Evolutionary conservation across 495 filamentous ascomycete genomes (phyloP).

Genomic region (Elasticomyces elasticus): DNA sequence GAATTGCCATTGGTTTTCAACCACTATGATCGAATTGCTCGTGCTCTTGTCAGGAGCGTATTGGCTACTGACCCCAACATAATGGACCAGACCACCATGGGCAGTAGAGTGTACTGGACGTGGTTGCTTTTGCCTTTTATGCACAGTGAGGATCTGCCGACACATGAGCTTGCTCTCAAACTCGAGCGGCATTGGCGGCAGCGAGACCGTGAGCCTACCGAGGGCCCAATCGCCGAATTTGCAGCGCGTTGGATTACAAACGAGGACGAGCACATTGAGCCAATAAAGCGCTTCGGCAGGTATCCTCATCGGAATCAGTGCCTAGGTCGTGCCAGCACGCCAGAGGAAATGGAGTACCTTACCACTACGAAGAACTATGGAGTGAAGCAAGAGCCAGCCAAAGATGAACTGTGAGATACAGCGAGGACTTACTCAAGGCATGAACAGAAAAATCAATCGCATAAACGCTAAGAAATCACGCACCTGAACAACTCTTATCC

Average conservation of each 20-base stretch:
- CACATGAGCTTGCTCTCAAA: slow-evolving; percentile 1
- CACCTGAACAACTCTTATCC: background rate
- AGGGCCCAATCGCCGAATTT: slow-evolving; percentile 10
- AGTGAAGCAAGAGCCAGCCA: slow-evolving; percentile 4
- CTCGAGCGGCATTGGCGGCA: background rate
- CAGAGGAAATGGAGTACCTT: slow-evolving; percentile 28
- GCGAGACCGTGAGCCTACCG: slow-evolving; percentile 2
- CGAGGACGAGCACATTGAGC: slow-evolving; percentile 27
- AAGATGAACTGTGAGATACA: background rate
- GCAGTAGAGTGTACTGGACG: slow-evolving; percentile 12
- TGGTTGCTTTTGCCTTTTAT: slow-evolving; percentile 40
- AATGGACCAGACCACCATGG: background rate
- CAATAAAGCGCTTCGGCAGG: slow-evolving; percentile 32
- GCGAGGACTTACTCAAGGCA: background rate
- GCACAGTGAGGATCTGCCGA: slow-evolving; percentile 35
- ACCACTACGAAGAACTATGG: slow-evolving; percentile 34
- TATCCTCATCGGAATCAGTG: slow-evolving; percentile 35
- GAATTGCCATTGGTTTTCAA: slow-evolving; percentile 30
- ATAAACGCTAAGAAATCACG: background rate
- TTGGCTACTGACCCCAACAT: background rate
- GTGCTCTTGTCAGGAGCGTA: slow-evolving; percentile 17
- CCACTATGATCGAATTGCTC: slow-evolving; percentile 39
- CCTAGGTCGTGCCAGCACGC: slow-evolving; percentile 28
- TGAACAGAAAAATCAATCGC: background rate
- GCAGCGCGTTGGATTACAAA: slow-evolving; percentile 5